These are phyloP conservation scores for Ceratocystis lukuohia DNA, from an alignment of 2,329 filamentous ascomycete species.

Conservation along the genomic window DNA sequence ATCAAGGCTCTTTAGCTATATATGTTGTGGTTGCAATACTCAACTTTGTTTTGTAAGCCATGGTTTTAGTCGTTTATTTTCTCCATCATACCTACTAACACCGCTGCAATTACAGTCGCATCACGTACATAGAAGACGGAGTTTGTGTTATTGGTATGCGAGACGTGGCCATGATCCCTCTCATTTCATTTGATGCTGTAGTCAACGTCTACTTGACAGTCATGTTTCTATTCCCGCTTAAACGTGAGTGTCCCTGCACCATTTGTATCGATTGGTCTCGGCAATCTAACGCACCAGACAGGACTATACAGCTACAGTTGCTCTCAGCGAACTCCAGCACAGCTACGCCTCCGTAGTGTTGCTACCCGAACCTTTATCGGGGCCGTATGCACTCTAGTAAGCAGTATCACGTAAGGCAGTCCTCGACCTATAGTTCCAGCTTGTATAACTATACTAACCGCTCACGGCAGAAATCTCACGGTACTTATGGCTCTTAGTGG, in stretches of 20 bases:
- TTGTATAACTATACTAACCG: neutral
- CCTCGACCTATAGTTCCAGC: neutral
- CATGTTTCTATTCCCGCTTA: conserved; percentile 48
- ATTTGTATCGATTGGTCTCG: neutral
- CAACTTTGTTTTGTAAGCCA: conserved; percentile 46
- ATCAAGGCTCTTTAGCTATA: conserved; percentile 24
- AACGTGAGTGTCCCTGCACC: conserved; percentile 30
- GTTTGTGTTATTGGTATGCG: conserved; percentile 50
- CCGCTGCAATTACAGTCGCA: conserved; percentile 32
- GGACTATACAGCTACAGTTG: conserved; percentile 43
- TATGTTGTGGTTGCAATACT: conserved; percentile 38
- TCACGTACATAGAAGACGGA: conserved; percentile 40
- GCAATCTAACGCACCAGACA: conserved; percentile 23
- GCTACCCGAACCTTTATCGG: conserved; percentile 48
- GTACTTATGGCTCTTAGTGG: conserved; percentile 45
- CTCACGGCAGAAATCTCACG: conserved; percentile 39
- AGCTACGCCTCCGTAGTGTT: conserved; percentile 35
- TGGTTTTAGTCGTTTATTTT: neutral
- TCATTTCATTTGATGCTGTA: conserved; percentile 47
- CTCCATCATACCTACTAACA: neutral
- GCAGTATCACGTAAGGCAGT: conserved; percentile 40
- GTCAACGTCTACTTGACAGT: conserved; percentile 51
- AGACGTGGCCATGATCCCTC: conserved; percentile 43
- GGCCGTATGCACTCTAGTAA: conserved; percentile 41
- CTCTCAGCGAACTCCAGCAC: conserved; percentile 31